Percentiles rank a stretch among this genome's conserved stretches.
Conservation (phyloP, 345 rosid genomes). For the Geranium brycei region DNA sequence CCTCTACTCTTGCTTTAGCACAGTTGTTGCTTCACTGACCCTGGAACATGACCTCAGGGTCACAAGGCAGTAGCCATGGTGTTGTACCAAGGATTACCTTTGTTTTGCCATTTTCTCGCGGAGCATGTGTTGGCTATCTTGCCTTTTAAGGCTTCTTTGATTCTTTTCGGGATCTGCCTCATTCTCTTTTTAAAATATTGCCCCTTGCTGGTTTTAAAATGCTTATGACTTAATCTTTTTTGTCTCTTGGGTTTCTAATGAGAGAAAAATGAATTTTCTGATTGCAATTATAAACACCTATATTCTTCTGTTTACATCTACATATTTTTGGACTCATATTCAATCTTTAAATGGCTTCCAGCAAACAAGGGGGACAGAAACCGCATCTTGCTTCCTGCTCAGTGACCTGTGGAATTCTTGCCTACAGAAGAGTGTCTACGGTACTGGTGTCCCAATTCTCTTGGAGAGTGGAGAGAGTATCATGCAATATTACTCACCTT, state of each 20-base stretch:
- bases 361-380: background rate
- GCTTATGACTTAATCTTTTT: background rate
- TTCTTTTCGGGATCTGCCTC: no score
- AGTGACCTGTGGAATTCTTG: slow-evolving; percentile 35
- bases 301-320: background rate
- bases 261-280: background rate
- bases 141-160: no score
- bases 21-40: background rate
- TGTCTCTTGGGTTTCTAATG: background rate
- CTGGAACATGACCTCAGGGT: background rate
- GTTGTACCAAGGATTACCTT: background rate
- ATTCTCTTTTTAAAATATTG: no score
- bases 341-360: background rate
- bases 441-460: slow-evolving; percentile 31
- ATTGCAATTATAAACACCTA: background rate
- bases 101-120: no score
- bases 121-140: no score
- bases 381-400: slow-evolving; percentile 4
- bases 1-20: no score
- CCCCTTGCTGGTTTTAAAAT: no score
- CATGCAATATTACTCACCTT: slow-evolving; percentile 38
- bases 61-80: background rate
- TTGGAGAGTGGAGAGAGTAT: slow-evolving; percentile 23
- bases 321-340: background rate
- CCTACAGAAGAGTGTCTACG: slow-evolving; percentile 41